Evolutionary conservation across 257 asterid genomes (phyloP), one percentile per base, ranked within the genome.

Genomic region (Lithospermum erythrorhizon): DNA sequence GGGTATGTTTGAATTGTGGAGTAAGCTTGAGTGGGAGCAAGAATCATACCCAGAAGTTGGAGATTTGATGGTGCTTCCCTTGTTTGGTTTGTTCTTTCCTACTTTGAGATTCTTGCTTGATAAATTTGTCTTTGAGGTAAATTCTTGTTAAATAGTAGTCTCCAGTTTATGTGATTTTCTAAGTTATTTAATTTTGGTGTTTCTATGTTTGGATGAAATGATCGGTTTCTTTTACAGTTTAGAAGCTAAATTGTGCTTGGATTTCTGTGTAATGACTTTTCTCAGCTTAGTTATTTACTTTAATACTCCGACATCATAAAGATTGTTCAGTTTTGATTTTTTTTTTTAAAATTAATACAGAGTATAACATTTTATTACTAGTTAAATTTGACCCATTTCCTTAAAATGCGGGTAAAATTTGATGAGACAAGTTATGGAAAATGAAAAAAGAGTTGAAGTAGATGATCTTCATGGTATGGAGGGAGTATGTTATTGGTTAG

Each of bases 51-150:
- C 99, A 27, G 71, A 79, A 61, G 84, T 81, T 65, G 73, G 65
- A 62, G 99, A 93, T 81, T 89, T 89, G 72, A 15, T 72, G 21
- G 79, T 63, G 68, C 91, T 93, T 65, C 96, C 99, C 0, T 3
- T 84, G 29, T 78, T 93, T 74, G 91, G 85, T 3, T 14, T 89
- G 22, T 79, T 83, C 75, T 93, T 93, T 56, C 96, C 94, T 6
- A 61, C 91, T 19, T 71, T 87, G 65, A 76, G 97, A 29, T 93
- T 78, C 62, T 78, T 89, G 74, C 99, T 93, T 2, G 97, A 93
- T 81, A 83, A 91, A 87, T 83, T 86, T 52, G 82, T 87, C 35
- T 93, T 86, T 71, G 87, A 93, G 96, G 99, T 93, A 65, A 25
- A 11, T 5, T 30, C 58, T 68, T 21, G 22, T 16, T 45, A 21